Evolutionary conservation across 2,329 filamentous ascomycete genomes (phyloP), one percentile per base, ranked within the genome.

Genomic region (Aschersonia sp.): DNA sequence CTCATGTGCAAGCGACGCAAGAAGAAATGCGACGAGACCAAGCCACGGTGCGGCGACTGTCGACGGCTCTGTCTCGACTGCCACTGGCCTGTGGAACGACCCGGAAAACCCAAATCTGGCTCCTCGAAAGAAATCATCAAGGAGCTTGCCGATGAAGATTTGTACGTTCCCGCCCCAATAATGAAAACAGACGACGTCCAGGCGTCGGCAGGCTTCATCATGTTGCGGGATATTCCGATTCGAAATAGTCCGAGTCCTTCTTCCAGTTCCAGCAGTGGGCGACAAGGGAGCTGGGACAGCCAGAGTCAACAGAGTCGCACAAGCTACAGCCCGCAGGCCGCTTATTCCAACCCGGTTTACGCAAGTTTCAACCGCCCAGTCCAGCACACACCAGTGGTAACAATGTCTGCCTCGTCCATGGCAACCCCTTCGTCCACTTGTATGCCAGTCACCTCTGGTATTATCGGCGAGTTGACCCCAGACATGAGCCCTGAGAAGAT

Each of bases 11-110:
- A 69, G 53, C 60, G 60, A 30, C 63, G 68, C 43, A 70, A 70
- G 59, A 70, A 70, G 61, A 71, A 71, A 55, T 71, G 68, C 55
- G 68, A 70, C 50, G 68, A 71, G 56, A 56, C 54, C 8, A 69
- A 68, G 51, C 68, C 68, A 2, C 60, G 60, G 42, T 71, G 68
- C 51, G 59, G 60, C 33, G 61, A 65, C 46, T 68, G 65, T 46
- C 55, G 57, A n/a, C 56, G 61, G 10, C 48, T 63, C 11, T 63
- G 60, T 42, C 60, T 63, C 35, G 59, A 62, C 40, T 63, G 61
- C 50, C 51, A 54, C 4, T 63, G 60, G 60, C 59, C 60, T 4
- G 37, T 53, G 4, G 54, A 58, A 40, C 54, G 58, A 12, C 50
- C 51, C 33, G 43, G 43, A 43, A 55, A 53, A 45, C 47, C 50